A percentile compares a stretch with the other conserved stretches of the same genome.
These are phyloP conservation scores for Calonectria fujianensis DNA, from an alignment of 2,329 filamentous ascomycete species.

Conservation along the genomic window DNA sequence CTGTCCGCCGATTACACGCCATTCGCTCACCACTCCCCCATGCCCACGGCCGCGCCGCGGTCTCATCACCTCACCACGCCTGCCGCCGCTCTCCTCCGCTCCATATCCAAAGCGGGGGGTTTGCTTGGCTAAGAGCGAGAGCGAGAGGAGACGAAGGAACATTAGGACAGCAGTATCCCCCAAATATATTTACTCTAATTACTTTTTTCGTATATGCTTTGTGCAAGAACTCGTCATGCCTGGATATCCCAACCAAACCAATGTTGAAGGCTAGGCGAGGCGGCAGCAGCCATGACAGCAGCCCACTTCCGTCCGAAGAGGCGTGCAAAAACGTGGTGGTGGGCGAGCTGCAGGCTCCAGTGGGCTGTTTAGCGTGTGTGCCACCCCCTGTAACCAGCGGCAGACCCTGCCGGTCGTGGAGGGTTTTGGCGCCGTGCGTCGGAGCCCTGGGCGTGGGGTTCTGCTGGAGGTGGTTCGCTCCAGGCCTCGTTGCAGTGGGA, in stretches of 20 bases:
- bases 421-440: conserved; percentile 23
- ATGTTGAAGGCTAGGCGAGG: conserved; percentile 4
- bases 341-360: conserved; percentile 29
- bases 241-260: not conserved
- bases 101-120: conserved; percentile 21
- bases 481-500: conserved; percentile 18
- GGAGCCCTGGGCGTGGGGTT: conserved; percentile 30
- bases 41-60: not conserved
- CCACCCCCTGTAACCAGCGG: conserved; percentile 21
- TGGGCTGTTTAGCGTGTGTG: conserved; percentile 35
- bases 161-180: not conserved
- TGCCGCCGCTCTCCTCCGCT: conserved; percentile 33
- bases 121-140: not conserved
- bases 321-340: conserved; percentile 39
- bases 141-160: not conserved
- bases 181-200: no score
- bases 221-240: not conserved
- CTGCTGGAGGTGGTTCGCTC: not conserved
- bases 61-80: conserved; percentile 15
- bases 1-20: conserved; percentile 40
- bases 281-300: conserved; percentile 19
- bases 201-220: not conserved
- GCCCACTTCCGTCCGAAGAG: conserved; percentile 7
- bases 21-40: conserved; percentile 28
- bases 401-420: conserved; percentile 27